A percentile compares a stretch with the other conserved stretches of the same genome.
Conservation (phyloP, 2,329 filamentous ascomycete species). For the Pezicula neosporulosa region DNA sequence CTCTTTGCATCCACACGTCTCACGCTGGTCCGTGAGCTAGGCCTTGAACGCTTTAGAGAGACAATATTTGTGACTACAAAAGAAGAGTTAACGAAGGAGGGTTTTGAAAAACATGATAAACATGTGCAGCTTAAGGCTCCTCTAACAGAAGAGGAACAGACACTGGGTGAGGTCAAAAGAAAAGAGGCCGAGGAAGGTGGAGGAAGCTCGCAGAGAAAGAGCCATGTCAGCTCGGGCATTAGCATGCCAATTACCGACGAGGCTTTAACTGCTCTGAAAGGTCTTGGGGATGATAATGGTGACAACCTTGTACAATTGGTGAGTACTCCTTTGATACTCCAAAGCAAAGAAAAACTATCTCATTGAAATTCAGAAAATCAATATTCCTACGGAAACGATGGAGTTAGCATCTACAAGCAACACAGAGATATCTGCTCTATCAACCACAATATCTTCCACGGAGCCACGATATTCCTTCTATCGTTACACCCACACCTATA, state of each 20-base stretch:
- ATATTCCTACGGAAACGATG: conserved; percentile 65
- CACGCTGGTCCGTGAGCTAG: conserved; percentile 72
- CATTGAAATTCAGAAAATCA: conserved; percentile 57
- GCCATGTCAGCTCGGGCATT: conserved; percentile 39
- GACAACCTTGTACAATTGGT: conserved; percentile 63
- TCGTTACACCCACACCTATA: conserved; percentile 57
- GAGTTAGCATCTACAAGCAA: conserved; percentile 55
- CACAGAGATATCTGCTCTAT: conserved; percentile 55
- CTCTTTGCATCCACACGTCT: conserved; percentile 76
- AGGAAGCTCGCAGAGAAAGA: conserved; percentile 58
- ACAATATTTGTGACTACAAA: conserved; percentile 69
- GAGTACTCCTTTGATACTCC: conserved; percentile 23
- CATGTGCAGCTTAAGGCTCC: conserved; percentile 64
- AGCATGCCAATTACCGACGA: conserved; percentile 52
- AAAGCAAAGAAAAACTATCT: neutral
- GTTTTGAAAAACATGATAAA: conserved; percentile 70
- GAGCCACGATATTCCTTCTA: conserved; percentile 80
- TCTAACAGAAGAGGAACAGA: conserved; percentile 74
- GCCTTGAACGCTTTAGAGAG: conserved; percentile 74
- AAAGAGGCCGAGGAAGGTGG: conserved; percentile 72
- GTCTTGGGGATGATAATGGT: conserved; percentile 47
- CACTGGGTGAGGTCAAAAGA: conserved; percentile 67
- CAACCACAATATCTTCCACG: conserved; percentile 55
- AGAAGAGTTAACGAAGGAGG: conserved; percentile 64
- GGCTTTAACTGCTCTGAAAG: conserved; percentile 60